A percentile compares a stretch with the other conserved stretches of the same genome.
These are phyloP conservation scores for Blastobotrys indianensis DNA, from an alignment of 1,139 yeast genomes.

Conservation along the genomic window DNA sequence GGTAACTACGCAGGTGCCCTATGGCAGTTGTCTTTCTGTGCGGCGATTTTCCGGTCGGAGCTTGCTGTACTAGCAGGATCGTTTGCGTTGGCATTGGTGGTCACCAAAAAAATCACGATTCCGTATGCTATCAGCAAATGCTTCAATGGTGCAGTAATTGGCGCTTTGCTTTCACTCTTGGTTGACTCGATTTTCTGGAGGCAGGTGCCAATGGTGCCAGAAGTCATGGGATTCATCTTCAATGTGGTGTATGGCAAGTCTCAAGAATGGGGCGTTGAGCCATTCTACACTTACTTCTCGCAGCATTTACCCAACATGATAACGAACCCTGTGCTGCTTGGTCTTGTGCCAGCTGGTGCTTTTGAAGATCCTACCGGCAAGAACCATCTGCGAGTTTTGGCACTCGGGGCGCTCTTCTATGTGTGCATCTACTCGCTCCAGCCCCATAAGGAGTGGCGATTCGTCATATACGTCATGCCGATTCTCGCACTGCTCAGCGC, in stretches of 20 bases:
- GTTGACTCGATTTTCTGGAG: conserved; percentile 80
- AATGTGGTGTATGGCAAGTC: conserved; percentile 72
- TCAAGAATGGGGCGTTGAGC: conserved; percentile 79
- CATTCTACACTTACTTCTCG: conserved; percentile 60
- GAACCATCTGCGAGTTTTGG: conserved; percentile 35
- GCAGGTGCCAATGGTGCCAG: conserved; percentile 51
- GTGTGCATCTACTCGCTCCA: conserved; percentile 64
- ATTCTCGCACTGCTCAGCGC: conserved; percentile 43
- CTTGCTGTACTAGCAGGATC: conserved; percentile 55
- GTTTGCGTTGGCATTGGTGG: conserved; percentile 33
- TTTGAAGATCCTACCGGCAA: conserved; percentile 29
- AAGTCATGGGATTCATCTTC: conserved; percentile 61
- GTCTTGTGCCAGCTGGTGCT: conserved; percentile 43
- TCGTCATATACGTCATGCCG: conserved; percentile 71
- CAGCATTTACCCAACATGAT: conserved; percentile 51
- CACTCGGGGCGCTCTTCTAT: conserved; percentile 47
- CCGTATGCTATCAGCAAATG: conserved; percentile 38
- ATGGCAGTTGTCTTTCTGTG: conserved; percentile 53
- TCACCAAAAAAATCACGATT: conserved; percentile 41
- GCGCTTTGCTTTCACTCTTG: conserved; percentile 43
- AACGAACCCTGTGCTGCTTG: conserved; percentile 55
- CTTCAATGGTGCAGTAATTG: conserved; percentile 50
- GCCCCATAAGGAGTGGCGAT: conserved; percentile 95
- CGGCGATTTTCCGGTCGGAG: conserved; percentile 70
- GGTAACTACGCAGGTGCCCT: conserved; percentile 51